phyloP scores from a whole-genome alignment of 2,329 filamentous ascomycete genomes.

The Pseudopyricularia javanii region DNA sequence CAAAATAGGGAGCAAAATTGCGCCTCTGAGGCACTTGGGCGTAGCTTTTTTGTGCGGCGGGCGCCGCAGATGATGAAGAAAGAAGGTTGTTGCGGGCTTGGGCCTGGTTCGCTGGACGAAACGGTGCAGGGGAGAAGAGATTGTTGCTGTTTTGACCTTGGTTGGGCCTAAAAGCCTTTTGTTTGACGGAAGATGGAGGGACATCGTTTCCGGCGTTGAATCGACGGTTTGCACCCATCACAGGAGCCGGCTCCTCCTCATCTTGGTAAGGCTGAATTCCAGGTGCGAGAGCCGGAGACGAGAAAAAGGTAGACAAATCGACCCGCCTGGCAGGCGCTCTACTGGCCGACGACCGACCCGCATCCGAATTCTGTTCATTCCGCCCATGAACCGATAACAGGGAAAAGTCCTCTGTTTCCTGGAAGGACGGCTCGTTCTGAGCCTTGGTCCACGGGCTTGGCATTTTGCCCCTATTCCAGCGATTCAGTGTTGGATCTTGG shows the following conservation, averaged over 20 bases:
- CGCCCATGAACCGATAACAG: conserved; percentile 22
- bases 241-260: not conserved
- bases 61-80: not conserved
- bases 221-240: not conserved
- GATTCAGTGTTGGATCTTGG: conserved; percentile 8
- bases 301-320: conserved; percentile 44
- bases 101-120: not conserved
- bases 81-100: not conserved
- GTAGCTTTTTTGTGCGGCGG: conserved; percentile 6
- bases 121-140: conserved; percentile 21
- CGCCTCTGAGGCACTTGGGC: conserved; percentile 30
- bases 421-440: conserved; percentile 16
- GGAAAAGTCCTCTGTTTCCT: conserved; percentile 29
- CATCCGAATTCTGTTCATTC: conserved; percentile 1
- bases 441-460: conserved; percentile 25
- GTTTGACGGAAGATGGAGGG: conserved; percentile 12
- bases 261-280: conserved; percentile 9
- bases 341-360: conserved; percentile 8
- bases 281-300: conserved; percentile 34
- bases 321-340: conserved; percentile 21
- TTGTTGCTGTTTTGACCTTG: conserved; percentile 15
- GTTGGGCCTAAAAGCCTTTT: conserved; percentile 20
- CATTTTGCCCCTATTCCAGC: conserved; percentile 16
- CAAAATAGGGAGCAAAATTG: conserved; percentile 32
- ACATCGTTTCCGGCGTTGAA: not conserved